Evolutionary conservation across 2,329 filamentous ascomycete species (phyloP).

Genomic region (Apiospora koreana): DNA sequence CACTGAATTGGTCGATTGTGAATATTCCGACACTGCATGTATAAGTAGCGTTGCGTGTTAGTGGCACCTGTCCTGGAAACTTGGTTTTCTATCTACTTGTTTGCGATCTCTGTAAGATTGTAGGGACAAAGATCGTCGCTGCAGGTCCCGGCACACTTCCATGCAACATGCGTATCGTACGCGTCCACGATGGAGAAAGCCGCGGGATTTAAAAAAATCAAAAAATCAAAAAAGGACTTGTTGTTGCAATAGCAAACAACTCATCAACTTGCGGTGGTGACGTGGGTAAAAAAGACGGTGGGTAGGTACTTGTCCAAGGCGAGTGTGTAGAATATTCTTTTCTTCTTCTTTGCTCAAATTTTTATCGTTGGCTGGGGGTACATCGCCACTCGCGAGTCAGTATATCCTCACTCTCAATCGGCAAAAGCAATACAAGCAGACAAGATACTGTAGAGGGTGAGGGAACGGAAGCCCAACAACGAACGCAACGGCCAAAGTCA

Average conservation of each 20-base stretch:
- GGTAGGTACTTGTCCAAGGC: not conserved
- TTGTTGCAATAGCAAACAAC: not conserved
- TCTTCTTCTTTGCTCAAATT: not conserved
- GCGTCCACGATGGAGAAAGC: not conserved
- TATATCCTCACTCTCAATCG: too few species aligned
- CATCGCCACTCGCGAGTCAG: not conserved
- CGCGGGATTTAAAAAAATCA: not conserved
- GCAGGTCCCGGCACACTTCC: not conserved
- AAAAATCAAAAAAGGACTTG: not conserved
- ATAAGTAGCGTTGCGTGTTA: not conserved
- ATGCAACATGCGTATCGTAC: not conserved
- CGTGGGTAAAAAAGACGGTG: not conserved
- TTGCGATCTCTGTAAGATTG: not conserved
- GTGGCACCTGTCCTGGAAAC: not conserved
- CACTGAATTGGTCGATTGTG: not conserved
- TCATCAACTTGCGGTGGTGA: not conserved
- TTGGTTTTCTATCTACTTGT: not conserved
- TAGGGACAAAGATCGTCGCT: conserved; percentile 1
- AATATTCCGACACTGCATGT: not conserved
- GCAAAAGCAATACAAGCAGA: too few species aligned
- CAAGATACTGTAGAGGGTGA: too few species aligned
- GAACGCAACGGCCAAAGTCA: not conserved
- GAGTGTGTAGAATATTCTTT: not conserved
- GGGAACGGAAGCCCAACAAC: too few species aligned
- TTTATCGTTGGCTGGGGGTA: too few species aligned